Percentiles rank a stretch among this genome's conserved stretches.
These are phyloP conservation scores for Neurospora sp. DNA, from an alignment of 495 filamentous ascomycete genomes.

Conservation along the genomic window DNA sequence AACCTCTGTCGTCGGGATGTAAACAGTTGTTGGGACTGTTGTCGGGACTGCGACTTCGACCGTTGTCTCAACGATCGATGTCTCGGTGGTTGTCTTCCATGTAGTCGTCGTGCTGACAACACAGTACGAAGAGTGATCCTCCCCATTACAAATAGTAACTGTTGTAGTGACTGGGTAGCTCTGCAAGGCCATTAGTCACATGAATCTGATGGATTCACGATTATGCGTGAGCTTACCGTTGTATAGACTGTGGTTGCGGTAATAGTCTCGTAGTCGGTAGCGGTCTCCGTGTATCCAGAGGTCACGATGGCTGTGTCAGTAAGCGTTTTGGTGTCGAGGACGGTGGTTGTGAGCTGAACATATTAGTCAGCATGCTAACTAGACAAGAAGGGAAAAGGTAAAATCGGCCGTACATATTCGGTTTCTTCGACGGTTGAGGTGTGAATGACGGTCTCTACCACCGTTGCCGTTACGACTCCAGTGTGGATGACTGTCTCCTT, in stretches of 20 bases:
- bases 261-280: constrained; percentile 13
- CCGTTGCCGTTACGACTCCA: constrained; percentile 3
- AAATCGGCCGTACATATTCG: neutral
- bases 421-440: constrained; percentile 1
- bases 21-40: constrained; percentile 9
- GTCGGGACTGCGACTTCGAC: neutral
- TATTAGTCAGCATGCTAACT: neutral
- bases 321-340: neutral
- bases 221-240: constrained; percentile 6
- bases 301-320: constrained; percentile 9
- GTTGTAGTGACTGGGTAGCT: constrained; percentile 14
- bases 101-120: constrained; percentile 16
- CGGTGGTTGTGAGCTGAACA: neutral
- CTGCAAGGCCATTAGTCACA: constrained; percentile 4
- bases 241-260: constrained; percentile 10
- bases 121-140: constrained; percentile 7
- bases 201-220: neutral
- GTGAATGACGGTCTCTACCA: neutral
- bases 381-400: neutral
- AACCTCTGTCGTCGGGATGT: constrained; percentile 2
- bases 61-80: constrained; percentile 5
- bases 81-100: constrained; percentile 15
- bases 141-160: constrained; percentile 11
- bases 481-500: constrained; percentile 1
- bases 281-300: constrained; percentile 1